These are phyloP conservation scores for Chenopodium quinoa DNA, from an alignment of 148 eudicot species.

Conservation along the genomic window DNA sequence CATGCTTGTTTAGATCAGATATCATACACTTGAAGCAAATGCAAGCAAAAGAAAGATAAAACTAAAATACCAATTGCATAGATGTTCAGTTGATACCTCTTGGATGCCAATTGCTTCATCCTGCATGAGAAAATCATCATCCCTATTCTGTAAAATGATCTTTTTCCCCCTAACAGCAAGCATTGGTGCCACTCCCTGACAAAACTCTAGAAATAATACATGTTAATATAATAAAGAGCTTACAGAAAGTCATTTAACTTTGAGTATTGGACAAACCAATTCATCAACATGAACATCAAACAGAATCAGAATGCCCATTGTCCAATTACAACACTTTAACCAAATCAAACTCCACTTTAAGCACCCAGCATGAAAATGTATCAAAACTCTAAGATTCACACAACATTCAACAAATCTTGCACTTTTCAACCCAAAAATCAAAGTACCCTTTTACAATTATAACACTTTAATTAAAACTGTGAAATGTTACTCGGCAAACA, in stretches of 20 bases:
- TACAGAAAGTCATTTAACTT: not conserved
- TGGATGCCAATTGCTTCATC: constrained; percentile 24
- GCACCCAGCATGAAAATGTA: not conserved
- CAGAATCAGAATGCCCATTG: not conserved
- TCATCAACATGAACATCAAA: not conserved
- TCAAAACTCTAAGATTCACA: not conserved
- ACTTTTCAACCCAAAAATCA: not conserved
- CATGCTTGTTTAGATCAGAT: not conserved
- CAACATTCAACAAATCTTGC: not conserved
- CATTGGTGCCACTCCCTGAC: constrained; percentile 41
- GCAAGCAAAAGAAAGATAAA: not conserved
- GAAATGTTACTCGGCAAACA: not conserved
- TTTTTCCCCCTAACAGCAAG: constrained; percentile 35
- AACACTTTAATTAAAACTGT: not conserved
- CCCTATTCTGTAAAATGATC: constrained; percentile 26
- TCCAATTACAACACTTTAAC: no score
- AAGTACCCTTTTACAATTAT: not conserved
- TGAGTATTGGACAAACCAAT: not conserved
- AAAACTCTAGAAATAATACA: constrained; percentile 20
- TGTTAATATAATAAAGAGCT: constrained; percentile 1
- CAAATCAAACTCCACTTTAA: not conserved
- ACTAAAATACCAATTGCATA: not conserved
- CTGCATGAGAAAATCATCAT: constrained; percentile 31
- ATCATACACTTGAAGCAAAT: not conserved
- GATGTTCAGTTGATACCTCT: constrained; percentile 25